These are phyloP conservation scores for Thymus quinquecostatus DNA, from an alignment of 257 asterid species.

Conservation along the genomic window DNA sequence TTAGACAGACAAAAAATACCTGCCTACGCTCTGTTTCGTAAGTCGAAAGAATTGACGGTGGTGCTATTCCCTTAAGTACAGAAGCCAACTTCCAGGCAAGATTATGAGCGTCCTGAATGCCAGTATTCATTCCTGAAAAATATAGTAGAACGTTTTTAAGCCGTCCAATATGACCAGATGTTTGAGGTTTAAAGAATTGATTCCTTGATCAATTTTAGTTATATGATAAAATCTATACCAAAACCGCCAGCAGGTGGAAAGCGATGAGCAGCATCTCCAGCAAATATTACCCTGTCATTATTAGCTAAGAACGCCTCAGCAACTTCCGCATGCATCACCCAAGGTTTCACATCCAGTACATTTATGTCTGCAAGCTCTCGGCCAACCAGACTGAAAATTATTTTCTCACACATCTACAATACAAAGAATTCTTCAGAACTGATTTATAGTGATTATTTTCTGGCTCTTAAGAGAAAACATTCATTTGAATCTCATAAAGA, in stretches of 20 bases:
- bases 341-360: constrained; percentile 84
- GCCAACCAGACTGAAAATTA: constrained; percentile 77
- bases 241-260: constrained; percentile 99
- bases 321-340: constrained; percentile 99
- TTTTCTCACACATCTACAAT: constrained; percentile 70
- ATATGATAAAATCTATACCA: constrained; percentile 47
- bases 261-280: constrained; percentile 98
- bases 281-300: constrained; percentile 68
- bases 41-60: constrained; percentile 68
- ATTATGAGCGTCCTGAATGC: constrained; percentile 97
- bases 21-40: constrained; percentile 88
- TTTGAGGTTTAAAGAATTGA: neutral
- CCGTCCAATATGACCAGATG: constrained; percentile 20
- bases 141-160: constrained; percentile 16
- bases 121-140: constrained; percentile 90
- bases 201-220: neutral
- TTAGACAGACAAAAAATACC: constrained; percentile 43
- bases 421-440: constrained; percentile 26
- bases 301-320: constrained; percentile 70
- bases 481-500: no score
- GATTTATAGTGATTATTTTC: no score
- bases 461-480: no score
- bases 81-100: constrained; percentile 97
- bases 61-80: constrained; percentile 64
- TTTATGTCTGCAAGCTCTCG: constrained; percentile 80